Evolutionary conservation across 768 basidiomycete genomes (phyloP).

Genomic region (Suillus discolor): DNA sequence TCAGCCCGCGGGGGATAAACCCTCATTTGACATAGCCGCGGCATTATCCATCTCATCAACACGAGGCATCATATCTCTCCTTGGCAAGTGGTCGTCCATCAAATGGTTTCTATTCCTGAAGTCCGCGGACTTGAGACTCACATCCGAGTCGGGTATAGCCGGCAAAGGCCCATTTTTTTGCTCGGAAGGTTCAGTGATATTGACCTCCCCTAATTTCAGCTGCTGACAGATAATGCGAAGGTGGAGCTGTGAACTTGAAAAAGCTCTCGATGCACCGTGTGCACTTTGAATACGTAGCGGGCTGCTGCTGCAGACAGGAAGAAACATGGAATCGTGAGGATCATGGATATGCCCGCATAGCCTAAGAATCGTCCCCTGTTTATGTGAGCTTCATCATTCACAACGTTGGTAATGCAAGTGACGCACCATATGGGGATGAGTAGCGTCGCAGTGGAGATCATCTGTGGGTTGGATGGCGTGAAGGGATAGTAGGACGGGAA

Average conservation of each 20-base stretch:
- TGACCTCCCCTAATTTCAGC: neutral
- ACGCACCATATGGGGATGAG: conserved; percentile 60
- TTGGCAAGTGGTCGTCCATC: neutral
- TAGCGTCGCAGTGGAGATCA: conserved; percentile 62
- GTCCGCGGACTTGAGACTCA: conserved; percentile 10
- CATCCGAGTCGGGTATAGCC: conserved; percentile 19
- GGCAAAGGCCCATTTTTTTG: conserved; percentile 20
- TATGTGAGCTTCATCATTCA: conserved; percentile 9
- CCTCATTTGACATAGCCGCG: neutral
- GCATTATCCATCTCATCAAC: neutral
- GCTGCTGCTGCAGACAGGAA: conserved; percentile 40
- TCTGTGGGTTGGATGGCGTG: conserved; percentile 49
- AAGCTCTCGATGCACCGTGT: conserved; percentile 23
- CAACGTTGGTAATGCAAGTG: neutral
- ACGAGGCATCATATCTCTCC: neutral
- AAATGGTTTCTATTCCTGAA: neutral
- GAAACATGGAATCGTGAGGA: conserved; percentile 54
- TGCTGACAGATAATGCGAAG: neutral
- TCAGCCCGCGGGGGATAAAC: neutral
- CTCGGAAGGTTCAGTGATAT: conserved; percentile 13
- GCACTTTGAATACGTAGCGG: conserved; percentile 18
- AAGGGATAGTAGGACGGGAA: conserved; percentile 44
- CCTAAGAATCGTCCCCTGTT: conserved; percentile 64
- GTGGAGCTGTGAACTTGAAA: conserved; percentile 2
- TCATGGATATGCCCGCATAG: conserved; percentile 59